Conservation (phyloP, 805 yeast genomes). For the Maudiozyma serrabonitensis region DNA sequence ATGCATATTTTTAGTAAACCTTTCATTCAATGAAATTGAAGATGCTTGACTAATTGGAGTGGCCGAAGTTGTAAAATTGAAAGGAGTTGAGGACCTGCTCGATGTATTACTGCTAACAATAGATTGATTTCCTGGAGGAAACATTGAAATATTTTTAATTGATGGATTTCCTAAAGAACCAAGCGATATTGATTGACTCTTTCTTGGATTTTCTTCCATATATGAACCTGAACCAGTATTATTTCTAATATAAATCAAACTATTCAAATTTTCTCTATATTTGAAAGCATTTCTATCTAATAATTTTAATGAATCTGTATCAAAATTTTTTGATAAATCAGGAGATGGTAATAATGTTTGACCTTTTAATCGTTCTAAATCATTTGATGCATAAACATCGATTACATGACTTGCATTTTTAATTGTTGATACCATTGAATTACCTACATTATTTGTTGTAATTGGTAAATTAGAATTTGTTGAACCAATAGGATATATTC, state of each 20-base stretch:
- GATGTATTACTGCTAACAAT: neutral
- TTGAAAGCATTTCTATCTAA: slow-evolving; percentile 1
- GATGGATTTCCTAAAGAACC: neutral
- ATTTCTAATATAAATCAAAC: neutral
- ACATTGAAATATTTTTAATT: neutral
- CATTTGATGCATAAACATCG: neutral
- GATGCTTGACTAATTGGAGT: neutral
- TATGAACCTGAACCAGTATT: neutral
- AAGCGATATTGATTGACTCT: neutral
- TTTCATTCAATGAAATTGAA: neutral
- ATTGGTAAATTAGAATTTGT: too few species aligned
- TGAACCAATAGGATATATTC: too few species aligned
- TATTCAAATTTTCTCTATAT: neutral
- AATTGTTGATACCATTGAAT: neutral
- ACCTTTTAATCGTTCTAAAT: neutral
- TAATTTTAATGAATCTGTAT: neutral
- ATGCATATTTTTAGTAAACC: neutral
- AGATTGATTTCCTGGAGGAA: neutral
- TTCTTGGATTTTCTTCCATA: neutral
- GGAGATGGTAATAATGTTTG: neutral
- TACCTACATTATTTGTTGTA: too few species aligned
- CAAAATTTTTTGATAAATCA: neutral
- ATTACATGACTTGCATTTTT: neutral
- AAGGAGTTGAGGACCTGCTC: slow-evolving; percentile 1
- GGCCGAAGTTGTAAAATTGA: neutral